Percentiles rank a stretch among this genome's conserved stretches.
Conservation (phyloP, 2,329 filamentous ascomycete species). For the Esteya vermicola region DNA sequence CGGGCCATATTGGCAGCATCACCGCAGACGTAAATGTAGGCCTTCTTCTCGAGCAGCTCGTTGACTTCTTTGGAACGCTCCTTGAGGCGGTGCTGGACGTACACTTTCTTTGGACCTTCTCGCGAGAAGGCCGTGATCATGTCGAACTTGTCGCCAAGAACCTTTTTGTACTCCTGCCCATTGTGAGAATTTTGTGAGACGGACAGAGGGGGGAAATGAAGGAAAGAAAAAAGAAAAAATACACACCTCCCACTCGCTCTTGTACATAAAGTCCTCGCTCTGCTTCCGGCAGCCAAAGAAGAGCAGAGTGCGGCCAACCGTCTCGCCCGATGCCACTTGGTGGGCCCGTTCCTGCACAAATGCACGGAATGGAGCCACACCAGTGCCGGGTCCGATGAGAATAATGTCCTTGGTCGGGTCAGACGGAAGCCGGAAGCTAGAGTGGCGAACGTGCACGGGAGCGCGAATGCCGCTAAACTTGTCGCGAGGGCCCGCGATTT, state of each 20-base stretch:
- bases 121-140: slow-evolving; percentile 93
- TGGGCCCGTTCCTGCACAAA: slow-evolving; percentile 91
- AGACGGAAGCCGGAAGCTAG: slow-evolving; percentile 97
- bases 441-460: slow-evolving; percentile 90
- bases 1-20: slow-evolving; percentile 96
- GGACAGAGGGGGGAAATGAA: neutral
- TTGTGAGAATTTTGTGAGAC: slow-evolving; percentile 7
- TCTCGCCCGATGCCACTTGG: slow-evolving; percentile 63
- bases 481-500: slow-evolving; percentile 79
- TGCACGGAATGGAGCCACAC: slow-evolving; percentile 88
- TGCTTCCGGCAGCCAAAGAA: slow-evolving; percentile 91
- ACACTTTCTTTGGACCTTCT: slow-evolving; percentile 75
- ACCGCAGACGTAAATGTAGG: slow-evolving; percentile 96
- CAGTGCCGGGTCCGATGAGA: slow-evolving; percentile 91
- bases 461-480: slow-evolving; percentile 95
- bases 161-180: slow-evolving; percentile 62
- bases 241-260: slow-evolving; percentile 82
- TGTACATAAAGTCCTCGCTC: slow-evolving; percentile 85
- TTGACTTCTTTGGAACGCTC: slow-evolving; percentile 76
- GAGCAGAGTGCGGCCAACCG: slow-evolving; percentile 73
- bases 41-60: slow-evolving; percentile 70
- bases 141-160: slow-evolving; percentile 77
- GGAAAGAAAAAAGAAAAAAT: neutral
- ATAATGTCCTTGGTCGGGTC: slow-evolving; percentile 89
- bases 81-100: slow-evolving; percentile 86